phyloP scores from a whole-genome alignment of 208 protist species.

The Wallacemonas sp. region DNA sequence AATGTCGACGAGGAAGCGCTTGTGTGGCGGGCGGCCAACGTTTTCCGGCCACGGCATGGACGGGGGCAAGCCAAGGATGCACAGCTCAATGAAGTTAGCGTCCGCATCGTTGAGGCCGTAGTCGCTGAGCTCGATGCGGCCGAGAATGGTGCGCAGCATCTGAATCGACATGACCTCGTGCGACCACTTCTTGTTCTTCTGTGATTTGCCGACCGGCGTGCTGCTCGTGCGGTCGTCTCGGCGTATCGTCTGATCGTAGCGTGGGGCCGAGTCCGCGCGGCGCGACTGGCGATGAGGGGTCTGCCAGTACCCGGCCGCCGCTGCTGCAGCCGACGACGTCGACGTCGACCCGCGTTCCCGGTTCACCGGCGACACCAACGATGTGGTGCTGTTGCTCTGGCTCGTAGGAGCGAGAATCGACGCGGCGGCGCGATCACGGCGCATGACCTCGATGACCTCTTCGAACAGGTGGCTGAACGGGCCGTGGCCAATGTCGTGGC shows the following conservation, averaged over 20 bases:
- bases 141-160: conserved; percentile 60
- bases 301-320: not conserved
- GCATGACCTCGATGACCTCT: conserved; percentile 46
- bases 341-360: no score
- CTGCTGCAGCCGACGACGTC: not conserved
- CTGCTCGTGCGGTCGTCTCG: not conserved
- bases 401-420: no score
- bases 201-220: not conserved
- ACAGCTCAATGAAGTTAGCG: conserved; percentile 56
- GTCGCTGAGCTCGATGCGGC: conserved; percentile 21
- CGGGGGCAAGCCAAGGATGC: conserved; percentile 81
- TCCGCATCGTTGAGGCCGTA: conserved; percentile 58
- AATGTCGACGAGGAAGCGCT: conserved; percentile 64
- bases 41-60: conserved; percentile 32
- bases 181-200: not conserved
- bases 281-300: not conserved
- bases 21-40: conserved; percentile 29
- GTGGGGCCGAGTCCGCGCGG: not conserved
- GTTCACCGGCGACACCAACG: no score
- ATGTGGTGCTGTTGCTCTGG: no score
- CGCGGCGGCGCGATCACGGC: not conserved
- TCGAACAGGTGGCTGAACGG: conserved; percentile 98
- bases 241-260: conserved; percentile 3
- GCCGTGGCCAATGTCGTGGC: conserved; percentile 96
- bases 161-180: conserved; percentile 87